Conservation (phyloP, 495 filamentous ascomycete genomes). For the Neurospora terricola region DNA sequence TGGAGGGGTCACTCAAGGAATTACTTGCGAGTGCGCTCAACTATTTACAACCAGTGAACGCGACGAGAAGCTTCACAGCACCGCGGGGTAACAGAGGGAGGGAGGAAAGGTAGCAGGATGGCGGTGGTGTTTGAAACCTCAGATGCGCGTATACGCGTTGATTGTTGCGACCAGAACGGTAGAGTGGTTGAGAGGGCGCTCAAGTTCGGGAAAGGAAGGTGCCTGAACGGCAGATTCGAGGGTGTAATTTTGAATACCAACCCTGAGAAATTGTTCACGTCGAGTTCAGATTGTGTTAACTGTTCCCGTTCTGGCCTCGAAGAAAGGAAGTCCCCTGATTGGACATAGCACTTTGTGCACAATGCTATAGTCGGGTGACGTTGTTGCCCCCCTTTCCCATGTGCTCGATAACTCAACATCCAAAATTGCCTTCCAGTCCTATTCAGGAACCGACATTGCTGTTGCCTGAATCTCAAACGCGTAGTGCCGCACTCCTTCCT, state of each 20-base stretch:
- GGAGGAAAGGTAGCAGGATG: background rate
- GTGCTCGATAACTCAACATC: background rate
- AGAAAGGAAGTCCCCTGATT: background rate
- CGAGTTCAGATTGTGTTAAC: background rate
- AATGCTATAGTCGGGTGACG: background rate
- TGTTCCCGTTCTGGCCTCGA: background rate
- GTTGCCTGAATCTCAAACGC: background rate
- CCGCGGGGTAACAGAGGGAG: background rate
- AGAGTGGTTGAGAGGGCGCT: background rate
- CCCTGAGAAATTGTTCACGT: background rate
- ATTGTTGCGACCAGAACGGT: background rate
- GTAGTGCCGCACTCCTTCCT: background rate
- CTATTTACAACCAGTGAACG: background rate
- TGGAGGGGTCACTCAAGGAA: background rate
- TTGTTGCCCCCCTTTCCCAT: background rate
- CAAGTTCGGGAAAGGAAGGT: background rate
- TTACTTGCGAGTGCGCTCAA: background rate
- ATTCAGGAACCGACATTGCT: background rate
- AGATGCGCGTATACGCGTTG: background rate
- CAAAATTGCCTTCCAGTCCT: background rate
- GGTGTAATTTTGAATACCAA: background rate
- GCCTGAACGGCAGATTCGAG: background rate
- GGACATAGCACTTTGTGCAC: background rate
- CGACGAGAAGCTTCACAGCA: background rate
- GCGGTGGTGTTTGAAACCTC: background rate